Evolutionary conservation across 495 filamentous ascomycete genomes (phyloP), one percentile per base, ranked within the genome.

Genomic region (Penicillium odoratum): DNA sequence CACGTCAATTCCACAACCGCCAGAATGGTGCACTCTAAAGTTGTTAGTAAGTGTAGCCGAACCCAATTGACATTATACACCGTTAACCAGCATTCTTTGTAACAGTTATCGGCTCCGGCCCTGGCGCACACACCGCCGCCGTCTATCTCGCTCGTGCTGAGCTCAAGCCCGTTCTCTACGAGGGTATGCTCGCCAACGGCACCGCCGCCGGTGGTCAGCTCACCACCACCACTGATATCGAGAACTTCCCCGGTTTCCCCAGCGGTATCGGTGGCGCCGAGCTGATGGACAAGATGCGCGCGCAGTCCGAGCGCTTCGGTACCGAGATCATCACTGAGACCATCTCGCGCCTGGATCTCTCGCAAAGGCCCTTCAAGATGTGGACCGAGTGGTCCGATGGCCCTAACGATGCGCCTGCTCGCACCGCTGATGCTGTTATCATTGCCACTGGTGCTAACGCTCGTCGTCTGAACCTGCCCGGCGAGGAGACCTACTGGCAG

Each of bases 171-270:
- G 89, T 97, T 57, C 79, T 98, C 55, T 98, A 98, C 68, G 94
- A 98, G 79, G 94, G 94, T 58, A 96, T 98, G 81, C 87, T 98
- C 58, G 94, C 94, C 61, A 95, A 97, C 66, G 94, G 94, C 64
- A 94, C 95, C 71, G 94, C 94, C 6, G 88, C 94, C 48, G 94
- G 94, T 65, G 94, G 94, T 33, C 94, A 98, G 79, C 79, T 98
- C 55, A 98, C 94, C 26, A 98, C 94, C 38, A 98, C 94, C 56
- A 97, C 96, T 66, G 94, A 98, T 58, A 86, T 98, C 53, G 94
- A 98, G 81, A 98, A 98, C 78, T 98, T 86, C 77, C 94, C 94
- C 51, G 94, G 94, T 36, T 98, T 97, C 79, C 89, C 89, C 57
- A 81, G 88, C 49, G 91, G 89, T 56, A 90, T 98, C 67, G 88